These are phyloP conservation scores for Talaromyces liani DNA, from an alignment of 495 filamentous ascomycete genomes.

Conservation along the genomic window DNA sequence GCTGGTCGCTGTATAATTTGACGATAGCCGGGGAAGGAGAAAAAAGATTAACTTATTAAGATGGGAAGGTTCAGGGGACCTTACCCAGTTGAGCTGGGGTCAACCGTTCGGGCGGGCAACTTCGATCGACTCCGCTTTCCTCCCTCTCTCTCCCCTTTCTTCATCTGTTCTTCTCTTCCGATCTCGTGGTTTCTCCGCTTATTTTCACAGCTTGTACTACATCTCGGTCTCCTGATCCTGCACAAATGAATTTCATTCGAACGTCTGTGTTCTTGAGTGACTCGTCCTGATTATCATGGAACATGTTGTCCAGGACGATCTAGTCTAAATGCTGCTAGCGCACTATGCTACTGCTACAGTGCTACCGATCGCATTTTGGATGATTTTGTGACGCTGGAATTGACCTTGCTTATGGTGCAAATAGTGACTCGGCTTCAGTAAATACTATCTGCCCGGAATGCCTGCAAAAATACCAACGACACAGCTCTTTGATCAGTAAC, in stretches of 20 bases:
- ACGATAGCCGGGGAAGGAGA: background rate
- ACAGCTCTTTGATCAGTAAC: background rate
- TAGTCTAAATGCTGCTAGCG: background rate
- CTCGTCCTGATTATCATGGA: background rate
- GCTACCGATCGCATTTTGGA: background rate
- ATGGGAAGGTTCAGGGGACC: background rate
- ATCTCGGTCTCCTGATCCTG: background rate
- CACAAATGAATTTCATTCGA: background rate
- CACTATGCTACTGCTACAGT: background rate
- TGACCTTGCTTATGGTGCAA: no score
- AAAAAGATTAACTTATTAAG: background rate
- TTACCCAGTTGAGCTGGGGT: constrained; percentile 6
- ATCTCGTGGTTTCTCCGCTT: background rate
- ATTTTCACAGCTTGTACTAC: background rate
- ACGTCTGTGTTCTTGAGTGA: background rate
- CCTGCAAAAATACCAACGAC: no score
- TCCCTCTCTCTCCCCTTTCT: background rate
- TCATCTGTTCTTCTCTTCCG: background rate
- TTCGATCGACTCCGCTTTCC: background rate
- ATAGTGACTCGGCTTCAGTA: no score
- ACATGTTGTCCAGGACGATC: no score
- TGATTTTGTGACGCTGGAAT: background rate
- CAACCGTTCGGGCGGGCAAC: background rate
- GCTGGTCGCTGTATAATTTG: background rate
- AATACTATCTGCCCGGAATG: no score